Conservation (phyloP, 2,329 filamentous ascomycete genomes). For the Trichoderma oligosporum region DNA sequence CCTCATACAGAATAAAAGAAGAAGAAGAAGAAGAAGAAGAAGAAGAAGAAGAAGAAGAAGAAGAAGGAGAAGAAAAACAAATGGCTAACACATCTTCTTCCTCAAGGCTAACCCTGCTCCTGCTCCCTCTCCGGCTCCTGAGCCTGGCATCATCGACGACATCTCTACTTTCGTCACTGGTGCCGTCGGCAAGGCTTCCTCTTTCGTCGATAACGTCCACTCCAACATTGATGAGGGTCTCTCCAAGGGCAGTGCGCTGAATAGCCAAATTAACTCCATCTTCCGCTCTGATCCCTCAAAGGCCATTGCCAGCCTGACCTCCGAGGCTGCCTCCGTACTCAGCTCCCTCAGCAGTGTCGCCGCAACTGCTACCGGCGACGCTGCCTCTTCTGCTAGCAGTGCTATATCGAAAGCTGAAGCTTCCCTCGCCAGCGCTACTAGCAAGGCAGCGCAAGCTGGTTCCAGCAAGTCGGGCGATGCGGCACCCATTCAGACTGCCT, state of each 20-base stretch:
- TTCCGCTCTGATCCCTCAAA: conserved; percentile 19
- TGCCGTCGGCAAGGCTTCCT: conserved; percentile 9
- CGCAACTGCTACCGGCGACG: conserved; percentile 23
- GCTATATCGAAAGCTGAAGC: conserved; percentile 25
- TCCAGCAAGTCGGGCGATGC: conserved; percentile 23
- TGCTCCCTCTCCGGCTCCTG: conserved; percentile 18
- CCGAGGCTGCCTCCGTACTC: conserved; percentile 26
- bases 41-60: no score
- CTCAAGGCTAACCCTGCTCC: conserved; percentile 7
- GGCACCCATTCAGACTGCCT: conserved; percentile 39
- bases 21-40: no score
- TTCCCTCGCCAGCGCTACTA: conserved; percentile 20
- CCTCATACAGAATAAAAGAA: no score
- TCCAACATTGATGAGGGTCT: conserved; percentile 6
- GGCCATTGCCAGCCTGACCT: conserved; percentile 20
- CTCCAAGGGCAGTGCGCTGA: conserved; percentile 18
- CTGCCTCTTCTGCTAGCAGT: conserved; percentile 26
- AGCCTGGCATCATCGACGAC: conserved; percentile 19
- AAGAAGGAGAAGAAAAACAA: neutral
- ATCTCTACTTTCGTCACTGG: conserved; percentile 19
- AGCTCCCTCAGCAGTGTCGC: conserved; percentile 26
- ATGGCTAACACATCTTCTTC: neutral
- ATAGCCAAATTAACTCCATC: conserved; percentile 12
- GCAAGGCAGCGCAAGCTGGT: conserved; percentile 22
- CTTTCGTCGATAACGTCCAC: conserved; percentile 1